Evolutionary conservation across 1,284 basidiomycete genomes (phyloP), one percentile per base, ranked within the genome.

Genomic region (Takashimella tepidaria): DNA sequence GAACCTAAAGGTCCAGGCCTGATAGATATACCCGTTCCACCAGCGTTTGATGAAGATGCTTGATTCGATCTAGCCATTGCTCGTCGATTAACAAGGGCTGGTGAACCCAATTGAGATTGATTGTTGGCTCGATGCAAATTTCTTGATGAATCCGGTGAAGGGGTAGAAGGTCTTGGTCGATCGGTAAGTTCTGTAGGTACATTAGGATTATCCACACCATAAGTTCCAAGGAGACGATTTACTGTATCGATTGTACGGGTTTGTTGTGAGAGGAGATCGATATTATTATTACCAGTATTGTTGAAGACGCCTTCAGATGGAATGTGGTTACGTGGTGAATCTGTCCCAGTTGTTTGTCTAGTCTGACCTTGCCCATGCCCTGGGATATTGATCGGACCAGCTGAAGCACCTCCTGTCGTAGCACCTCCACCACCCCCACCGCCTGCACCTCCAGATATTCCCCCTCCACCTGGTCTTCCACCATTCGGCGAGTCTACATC

Each of bases 401-500:
- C n/a, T n/a, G n/a, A n/a, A 8, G 31, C 31, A 8, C 31, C 31
- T 37, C 10, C 31, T 37, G 31, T 37, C 10, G 8, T 37, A 8
- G 31, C 31, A 16, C 31, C 31, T 8, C 31, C 31, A 8, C 16
- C 31, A 16, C 31, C 31, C 10, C 31, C 31, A 37, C 31, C 31
- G 16, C 31, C 31, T 37, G 10, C 10, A 37, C 10, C 16, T 37
- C 31, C 31, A 8, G 31, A 8, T 37, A 16, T 8, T 8, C 10
- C 31, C 31, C 31, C 31, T 16, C 31, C 31, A 8, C 31, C 31
- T n/a, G n/a, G n/a, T n/a, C n/a, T n/a, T 8, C 31, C 31, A 16
- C 31, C 31, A 37, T 37, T 37, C 10, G 31, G 31, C 31, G 31
- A 37, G 40, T 50, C 48, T 47, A 57, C 52, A 53, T 53, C 49